phyloP scores from a whole-genome alignment of 352 stramenopile genomes.

The Globisporangium rhizosaccharum region DNA sequence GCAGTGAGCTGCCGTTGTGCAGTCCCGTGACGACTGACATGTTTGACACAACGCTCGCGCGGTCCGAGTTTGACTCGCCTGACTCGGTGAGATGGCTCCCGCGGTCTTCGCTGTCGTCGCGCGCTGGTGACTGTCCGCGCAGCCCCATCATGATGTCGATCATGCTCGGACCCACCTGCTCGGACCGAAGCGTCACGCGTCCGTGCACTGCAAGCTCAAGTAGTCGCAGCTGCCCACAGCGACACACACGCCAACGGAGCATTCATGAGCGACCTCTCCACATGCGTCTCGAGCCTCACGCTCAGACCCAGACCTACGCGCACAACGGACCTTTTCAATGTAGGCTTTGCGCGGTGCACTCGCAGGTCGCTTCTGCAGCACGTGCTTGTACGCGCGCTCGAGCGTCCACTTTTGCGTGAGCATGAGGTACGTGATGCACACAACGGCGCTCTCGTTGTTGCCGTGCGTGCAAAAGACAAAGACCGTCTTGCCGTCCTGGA shows the following conservation, averaged over 20 bases:
- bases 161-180: slow-evolving; percentile 66
- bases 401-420: slow-evolving; percentile 51
- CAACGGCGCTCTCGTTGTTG: slow-evolving; percentile 64
- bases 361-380: slow-evolving; percentile 50
- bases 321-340: slow-evolving; percentile 45
- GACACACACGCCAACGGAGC: slow-evolving; percentile 1
- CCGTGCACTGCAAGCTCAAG: slow-evolving; percentile 57
- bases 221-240: slow-evolving; percentile 29
- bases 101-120: slow-evolving; percentile 35
- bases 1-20: slow-evolving; percentile 47
- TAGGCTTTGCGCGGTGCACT: slow-evolving; percentile 60
- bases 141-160: slow-evolving; percentile 70
- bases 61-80: slow-evolving; percentile 35
- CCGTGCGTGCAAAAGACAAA: slow-evolving; percentile 73
- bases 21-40: slow-evolving; percentile 43
- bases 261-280: not conserved
- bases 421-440: slow-evolving; percentile 67
- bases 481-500: slow-evolving; percentile 35
- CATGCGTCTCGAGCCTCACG: not conserved
- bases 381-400: slow-evolving; percentile 54
- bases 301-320: not conserved
- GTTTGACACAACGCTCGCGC: slow-evolving; percentile 56
- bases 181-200: slow-evolving; percentile 49
- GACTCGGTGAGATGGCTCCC: slow-evolving; percentile 42
- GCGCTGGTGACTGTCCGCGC: slow-evolving; percentile 26